Conservation (phyloP, 2,329 filamentous ascomycete species). For the Ceratocystis smalleyi region DNA sequence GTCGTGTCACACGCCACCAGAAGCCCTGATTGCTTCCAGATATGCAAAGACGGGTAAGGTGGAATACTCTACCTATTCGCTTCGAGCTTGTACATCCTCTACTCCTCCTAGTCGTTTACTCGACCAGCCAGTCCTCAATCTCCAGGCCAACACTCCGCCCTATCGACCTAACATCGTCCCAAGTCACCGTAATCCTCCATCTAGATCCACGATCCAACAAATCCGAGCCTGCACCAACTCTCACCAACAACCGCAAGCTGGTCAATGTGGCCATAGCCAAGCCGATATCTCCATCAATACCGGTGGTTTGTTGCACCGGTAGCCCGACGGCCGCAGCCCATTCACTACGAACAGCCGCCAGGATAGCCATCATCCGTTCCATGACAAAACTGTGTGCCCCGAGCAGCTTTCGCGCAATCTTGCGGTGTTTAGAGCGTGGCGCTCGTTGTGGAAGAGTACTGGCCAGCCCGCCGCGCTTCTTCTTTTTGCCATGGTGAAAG, state of each 20-base stretch:
- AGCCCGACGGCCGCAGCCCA: constrained; percentile 29
- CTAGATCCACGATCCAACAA: constrained; percentile 52
- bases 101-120: constrained; percentile 27
- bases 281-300: constrained; percentile 40
- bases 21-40: constrained; percentile 14
- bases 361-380: constrained; percentile 65
- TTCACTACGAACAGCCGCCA: constrained; percentile 47
- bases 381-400: constrained; percentile 63
- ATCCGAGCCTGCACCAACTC: constrained; percentile 47
- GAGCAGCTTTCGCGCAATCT: constrained; percentile 61
- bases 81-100: neutral
- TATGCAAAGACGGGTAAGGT: neutral
- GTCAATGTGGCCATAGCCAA: constrained; percentile 57
- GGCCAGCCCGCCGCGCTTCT: constrained; percentile 34
- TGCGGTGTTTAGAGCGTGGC: constrained; percentile 41
- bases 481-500: constrained; percentile 38
- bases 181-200: constrained; percentile 65
- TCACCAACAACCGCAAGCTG: constrained; percentile 52
- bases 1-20: neutral
- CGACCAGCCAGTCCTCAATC: constrained; percentile 59
- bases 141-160: constrained; percentile 64
- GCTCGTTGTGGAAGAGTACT: constrained; percentile 22
- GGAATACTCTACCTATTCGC: neutral
- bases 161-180: constrained; percentile 57
- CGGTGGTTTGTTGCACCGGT: constrained; percentile 23